phyloP scores from a whole-genome alignment of 1,139 yeast species.

The Debaryomycetaceae sp. region DNA sequence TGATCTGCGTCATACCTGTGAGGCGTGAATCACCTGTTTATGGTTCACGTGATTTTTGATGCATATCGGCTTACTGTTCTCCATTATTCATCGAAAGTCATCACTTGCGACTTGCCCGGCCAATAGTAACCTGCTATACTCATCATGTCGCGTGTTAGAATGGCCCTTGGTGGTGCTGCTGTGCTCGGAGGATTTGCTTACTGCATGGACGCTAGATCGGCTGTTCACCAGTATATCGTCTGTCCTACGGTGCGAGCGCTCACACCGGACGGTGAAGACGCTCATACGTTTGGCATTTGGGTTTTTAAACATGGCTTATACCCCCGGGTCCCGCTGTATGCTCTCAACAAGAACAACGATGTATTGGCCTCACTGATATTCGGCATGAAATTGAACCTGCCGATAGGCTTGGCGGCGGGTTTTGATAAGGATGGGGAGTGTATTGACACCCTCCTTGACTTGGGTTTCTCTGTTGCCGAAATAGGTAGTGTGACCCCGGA shows the following conservation, averaged over 20 bases:
- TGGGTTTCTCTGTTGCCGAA: conserved; percentile 86
- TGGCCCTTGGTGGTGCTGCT: conserved; percentile 8
- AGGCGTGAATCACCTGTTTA: too few species aligned
- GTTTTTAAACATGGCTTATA: conserved; percentile 59
- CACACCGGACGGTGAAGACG: conserved; percentile 66
- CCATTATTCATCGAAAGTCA: too few species aligned
- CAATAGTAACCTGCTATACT: too few species aligned
- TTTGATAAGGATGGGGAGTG: conserved; percentile 92
- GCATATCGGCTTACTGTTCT: too few species aligned
- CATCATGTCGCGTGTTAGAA: neutral
- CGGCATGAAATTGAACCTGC: conserved; percentile 55
- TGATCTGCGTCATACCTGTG: too few species aligned
- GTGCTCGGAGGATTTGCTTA: conserved; percentile 26
- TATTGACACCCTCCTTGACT: conserved; percentile 66
- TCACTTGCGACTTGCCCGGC: too few species aligned
- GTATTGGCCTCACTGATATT: conserved; percentile 51
- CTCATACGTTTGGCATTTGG: conserved; percentile 68
- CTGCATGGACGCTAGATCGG: conserved; percentile 66
- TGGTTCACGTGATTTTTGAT: too few species aligned
- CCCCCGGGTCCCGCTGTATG: conserved; percentile 49
- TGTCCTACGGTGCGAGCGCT: conserved; percentile 66
- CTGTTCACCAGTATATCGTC: conserved; percentile 66
- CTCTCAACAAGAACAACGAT: conserved; percentile 33
- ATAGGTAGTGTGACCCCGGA: conserved; percentile 88
- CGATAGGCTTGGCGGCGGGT: conserved; percentile 94